A percentile compares a stretch with the other conserved stretches of the same genome.
Evolutionary conservation across 805 yeast genomes (phyloP).

Genomic region (Clavispora santaluciae): DNA sequence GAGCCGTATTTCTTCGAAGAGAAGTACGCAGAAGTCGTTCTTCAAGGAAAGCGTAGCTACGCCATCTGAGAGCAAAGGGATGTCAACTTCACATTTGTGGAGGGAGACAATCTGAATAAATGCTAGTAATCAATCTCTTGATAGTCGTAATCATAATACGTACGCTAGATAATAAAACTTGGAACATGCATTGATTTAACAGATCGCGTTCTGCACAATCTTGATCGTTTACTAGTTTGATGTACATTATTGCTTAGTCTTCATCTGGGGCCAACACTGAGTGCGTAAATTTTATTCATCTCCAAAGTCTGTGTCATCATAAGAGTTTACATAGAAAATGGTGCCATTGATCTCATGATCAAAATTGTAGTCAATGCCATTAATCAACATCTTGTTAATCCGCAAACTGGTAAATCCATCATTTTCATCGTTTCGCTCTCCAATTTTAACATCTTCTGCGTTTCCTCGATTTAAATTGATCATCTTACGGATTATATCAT

Average conservation of each 20-base stretch:
- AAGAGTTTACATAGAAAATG: slow-evolving; percentile 26
- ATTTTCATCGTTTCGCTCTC: slow-evolving; percentile 22
- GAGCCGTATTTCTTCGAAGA: slow-evolving; percentile 7
- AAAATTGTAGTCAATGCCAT: slow-evolving; percentile 30
- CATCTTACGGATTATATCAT: slow-evolving; percentile 28
- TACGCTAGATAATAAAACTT: neutral
- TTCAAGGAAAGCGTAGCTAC: slow-evolving; percentile 1
- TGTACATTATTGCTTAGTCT: neutral
- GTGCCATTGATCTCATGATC: slow-evolving; percentile 40
- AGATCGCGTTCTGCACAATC: neutral
- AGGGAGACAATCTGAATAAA: neutral
- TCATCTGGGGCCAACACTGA: too few relatives aligned
- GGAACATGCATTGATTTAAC: neutral
- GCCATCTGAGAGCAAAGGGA: neutral
- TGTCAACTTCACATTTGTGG: neutral
- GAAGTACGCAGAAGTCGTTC: slow-evolving; percentile 9
- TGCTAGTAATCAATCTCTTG: neutral
- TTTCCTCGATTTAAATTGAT: slow-evolving; percentile 35
- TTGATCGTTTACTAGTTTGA: neutral
- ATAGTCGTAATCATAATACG: neutral
- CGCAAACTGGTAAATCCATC: slow-evolving; percentile 32
- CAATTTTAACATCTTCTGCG: slow-evolving; percentile 33
- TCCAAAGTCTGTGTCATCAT: slow-evolving; percentile 12
- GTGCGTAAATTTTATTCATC: too few relatives aligned
- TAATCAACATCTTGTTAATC: slow-evolving; percentile 24